phyloP scores from a whole-genome alignment of 2,329 filamentous ascomycete genomes.

The Fonsecaea monophora region DNA sequence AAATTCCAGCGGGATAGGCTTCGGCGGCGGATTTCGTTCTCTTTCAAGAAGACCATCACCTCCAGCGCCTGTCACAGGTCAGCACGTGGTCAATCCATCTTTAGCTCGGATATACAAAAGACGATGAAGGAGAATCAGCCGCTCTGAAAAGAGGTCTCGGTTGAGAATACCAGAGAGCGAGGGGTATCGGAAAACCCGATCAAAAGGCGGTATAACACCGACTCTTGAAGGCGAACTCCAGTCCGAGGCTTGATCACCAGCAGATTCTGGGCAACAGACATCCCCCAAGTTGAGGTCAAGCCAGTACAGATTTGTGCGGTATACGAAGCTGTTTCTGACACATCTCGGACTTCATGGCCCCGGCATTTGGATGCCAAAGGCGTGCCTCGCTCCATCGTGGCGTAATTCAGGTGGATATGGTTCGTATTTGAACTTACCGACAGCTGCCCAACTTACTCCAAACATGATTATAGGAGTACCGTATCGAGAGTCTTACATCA shows the following conservation, averaged over 20 bases:
- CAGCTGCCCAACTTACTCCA: constrained; percentile 1
- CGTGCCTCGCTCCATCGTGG: neutral
- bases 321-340: neutral
- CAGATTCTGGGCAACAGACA: neutral
- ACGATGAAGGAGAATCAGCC: neutral
- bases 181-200: neutral
- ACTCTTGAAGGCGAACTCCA: neutral
- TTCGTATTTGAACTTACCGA: neutral
- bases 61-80: constrained; percentile 23
- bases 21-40: constrained; percentile 57
- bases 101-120: neutral
- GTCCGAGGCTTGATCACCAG: neutral
- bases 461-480: neutral
- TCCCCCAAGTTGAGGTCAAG: neutral
- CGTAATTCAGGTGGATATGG: neutral
- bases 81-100: neutral
- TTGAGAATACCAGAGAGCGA: neutral
- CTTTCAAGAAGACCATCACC: constrained; percentile 41
- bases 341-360: neutral
- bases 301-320: neutral
- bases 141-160: no score
- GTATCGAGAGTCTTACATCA: neutral
- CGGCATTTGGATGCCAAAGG: neutral
- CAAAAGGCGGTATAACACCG: neutral
- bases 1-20: constrained; percentile 60